phyloP scores from a whole-genome alignment of 331 rosid genomes.

The Phaseolus coccineus region DNA sequence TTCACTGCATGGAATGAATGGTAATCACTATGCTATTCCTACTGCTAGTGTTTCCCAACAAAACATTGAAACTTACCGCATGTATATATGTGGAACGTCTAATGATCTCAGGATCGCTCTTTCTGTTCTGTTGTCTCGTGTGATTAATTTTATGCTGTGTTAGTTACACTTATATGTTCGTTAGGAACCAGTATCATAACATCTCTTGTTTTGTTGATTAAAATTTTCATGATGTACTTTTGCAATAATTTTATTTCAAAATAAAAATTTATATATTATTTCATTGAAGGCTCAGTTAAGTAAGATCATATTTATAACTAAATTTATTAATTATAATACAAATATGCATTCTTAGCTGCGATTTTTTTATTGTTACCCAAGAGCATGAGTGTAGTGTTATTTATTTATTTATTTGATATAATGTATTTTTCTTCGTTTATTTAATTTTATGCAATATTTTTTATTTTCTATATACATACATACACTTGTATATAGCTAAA shows the following conservation, averaged over 20 bases:
- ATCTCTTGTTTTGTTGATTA: neutral
- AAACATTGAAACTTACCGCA: slow-evolving; percentile 69
- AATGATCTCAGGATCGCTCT: slow-evolving; percentile 81
- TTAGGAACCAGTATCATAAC: neutral
- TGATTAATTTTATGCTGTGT: slow-evolving; percentile 51
- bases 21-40: slow-evolving; percentile 67
- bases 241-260: neutral
- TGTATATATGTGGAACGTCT: slow-evolving; percentile 76
- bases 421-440: neutral
- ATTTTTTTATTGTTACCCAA: too few relatives aligned
- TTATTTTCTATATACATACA: too few relatives aligned
- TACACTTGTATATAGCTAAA: too few relatives aligned
- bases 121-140: slow-evolving; percentile 79
- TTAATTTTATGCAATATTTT: neutral
- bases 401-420: too few relatives aligned
- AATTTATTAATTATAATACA: too few relatives aligned
- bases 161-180: neutral
- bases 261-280: neutral
- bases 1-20: slow-evolving; percentile 58
- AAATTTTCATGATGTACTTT: neutral
- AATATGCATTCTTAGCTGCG: too few relatives aligned
- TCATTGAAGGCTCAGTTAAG: neutral
- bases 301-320: neutral
- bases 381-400: too few relatives aligned
- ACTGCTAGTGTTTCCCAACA: slow-evolving; percentile 44